Evolutionary conservation across 441 rosid species (phyloP).

Genomic region (Mallotus repandus): DNA sequence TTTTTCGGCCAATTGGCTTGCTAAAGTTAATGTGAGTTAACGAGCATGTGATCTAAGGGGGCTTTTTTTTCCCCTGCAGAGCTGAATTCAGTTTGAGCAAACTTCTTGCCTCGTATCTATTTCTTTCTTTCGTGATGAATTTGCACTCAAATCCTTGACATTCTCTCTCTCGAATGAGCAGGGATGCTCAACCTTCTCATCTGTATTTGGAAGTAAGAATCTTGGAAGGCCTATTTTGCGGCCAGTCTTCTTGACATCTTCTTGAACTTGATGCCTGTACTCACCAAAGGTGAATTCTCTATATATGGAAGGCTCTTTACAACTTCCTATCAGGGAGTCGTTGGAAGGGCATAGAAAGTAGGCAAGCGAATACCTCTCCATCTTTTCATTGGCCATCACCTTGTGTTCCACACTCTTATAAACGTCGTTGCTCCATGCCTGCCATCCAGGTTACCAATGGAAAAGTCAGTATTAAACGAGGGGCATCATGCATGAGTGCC

Average conservation of each 20-base stretch:
- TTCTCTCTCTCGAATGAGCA: too few species aligned
- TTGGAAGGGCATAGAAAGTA: constrained; percentile 67
- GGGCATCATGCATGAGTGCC: too few species aligned
- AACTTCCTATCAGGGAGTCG: constrained; percentile 48
- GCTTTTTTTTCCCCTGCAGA: too few species aligned
- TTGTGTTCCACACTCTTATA: constrained; percentile 68
- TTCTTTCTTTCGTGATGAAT: too few species aligned
- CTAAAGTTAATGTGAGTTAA: too few species aligned
- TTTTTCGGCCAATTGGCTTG: too few species aligned
- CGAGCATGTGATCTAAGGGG: too few species aligned
- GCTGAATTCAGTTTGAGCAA: too few species aligned
- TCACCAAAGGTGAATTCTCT: constrained; percentile 60
- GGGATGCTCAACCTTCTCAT: neutral
- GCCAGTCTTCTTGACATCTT: constrained; percentile 54
- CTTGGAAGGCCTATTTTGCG: constrained; percentile 63
- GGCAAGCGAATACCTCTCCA: constrained; percentile 56
- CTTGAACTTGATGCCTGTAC: constrained; percentile 55
- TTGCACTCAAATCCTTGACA: too few species aligned
- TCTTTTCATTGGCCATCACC: constrained; percentile 45
- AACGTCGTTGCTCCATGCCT: constrained; percentile 74
- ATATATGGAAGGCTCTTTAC: constrained; percentile 37
- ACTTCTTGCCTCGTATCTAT: too few species aligned
- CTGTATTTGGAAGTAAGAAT: constrained; percentile 28
- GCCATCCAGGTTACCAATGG: constrained; percentile 1
- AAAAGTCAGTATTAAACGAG: neutral